Conservation (phyloP, 495 filamentous ascomycete genomes). For the Aspergillus homomorphus region DNA sequence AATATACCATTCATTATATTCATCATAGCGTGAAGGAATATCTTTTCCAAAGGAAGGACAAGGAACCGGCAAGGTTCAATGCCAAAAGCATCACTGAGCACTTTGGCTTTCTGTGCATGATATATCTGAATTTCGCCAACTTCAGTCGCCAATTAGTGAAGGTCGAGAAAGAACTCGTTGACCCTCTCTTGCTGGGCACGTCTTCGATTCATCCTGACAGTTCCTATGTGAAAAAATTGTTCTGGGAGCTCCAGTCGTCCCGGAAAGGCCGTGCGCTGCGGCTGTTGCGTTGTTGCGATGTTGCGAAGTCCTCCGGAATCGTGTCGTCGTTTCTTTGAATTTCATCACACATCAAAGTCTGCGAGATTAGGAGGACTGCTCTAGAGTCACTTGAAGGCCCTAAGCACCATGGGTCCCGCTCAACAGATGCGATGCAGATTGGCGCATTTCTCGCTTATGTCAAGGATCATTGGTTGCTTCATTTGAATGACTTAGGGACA, state of each 20-base stretch:
- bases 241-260: too few relatives aligned
- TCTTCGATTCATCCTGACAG: too few relatives aligned
- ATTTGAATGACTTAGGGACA: not conserved
- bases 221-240: too few relatives aligned
- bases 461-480: not conserved
- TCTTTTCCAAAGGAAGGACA: conserved; percentile 12
- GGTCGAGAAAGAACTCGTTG: not conserved
- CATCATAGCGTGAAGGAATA: conserved; percentile 34
- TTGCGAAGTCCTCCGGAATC: too few relatives aligned
- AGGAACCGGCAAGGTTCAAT: not conserved
- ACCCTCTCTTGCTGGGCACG: too few relatives aligned
- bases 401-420: not conserved
- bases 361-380: not conserved
- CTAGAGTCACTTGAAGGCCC: not conserved
- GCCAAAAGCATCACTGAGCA: conserved; percentile 1
- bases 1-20: conserved; percentile 28
- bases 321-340: too few relatives aligned
- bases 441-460: not conserved
- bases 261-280: not conserved
- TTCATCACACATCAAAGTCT: not conserved
- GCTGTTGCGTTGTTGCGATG: too few relatives aligned
- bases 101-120: conserved; percentile 32
- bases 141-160: conserved; percentile 25
- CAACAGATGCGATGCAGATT: not conserved
- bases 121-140: conserved; percentile 35